Percentiles rank a stretch among this genome's conserved stretches.
Evolutionary conservation across 257 asterid species (phyloP).

Genomic region (Forsythia viridissima): DNA sequence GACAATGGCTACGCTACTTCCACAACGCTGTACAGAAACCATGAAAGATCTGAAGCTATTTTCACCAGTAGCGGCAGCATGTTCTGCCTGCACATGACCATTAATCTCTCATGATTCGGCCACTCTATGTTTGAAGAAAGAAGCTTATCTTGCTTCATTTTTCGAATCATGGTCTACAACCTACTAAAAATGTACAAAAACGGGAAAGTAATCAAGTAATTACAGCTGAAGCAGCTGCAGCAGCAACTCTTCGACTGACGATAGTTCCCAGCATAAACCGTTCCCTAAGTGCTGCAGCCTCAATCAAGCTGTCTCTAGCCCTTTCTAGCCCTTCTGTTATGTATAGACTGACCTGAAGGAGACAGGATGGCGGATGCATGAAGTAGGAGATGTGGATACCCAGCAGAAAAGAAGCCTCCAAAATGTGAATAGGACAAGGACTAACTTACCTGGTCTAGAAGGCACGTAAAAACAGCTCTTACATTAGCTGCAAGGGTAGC

Average conservation of each 20-base stretch:
- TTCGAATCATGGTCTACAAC: background rate
- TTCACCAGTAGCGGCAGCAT: slow-evolving; percentile 68
- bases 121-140: slow-evolving; percentile 5
- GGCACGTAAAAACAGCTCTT: slow-evolving; percentile 89
- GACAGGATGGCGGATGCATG: slow-evolving; percentile 12
- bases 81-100: slow-evolving; percentile 46
- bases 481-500: slow-evolving; percentile 82
- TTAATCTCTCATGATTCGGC: background rate
- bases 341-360: slow-evolving; percentile 75
- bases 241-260: slow-evolving; percentile 94
- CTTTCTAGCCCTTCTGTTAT: slow-evolving; percentile 97
- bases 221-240: slow-evolving; percentile 99
- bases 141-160: background rate
- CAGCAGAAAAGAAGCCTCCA: slow-evolving; percentile 25
- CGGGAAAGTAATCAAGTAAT: slow-evolving; percentile 30
- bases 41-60: slow-evolving; percentile 61
- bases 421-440: slow-evolving; percentile 21
- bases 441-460: slow-evolving; percentile 78
- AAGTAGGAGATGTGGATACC: slow-evolving; percentile 10
- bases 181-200: slow-evolving; percentile 11
- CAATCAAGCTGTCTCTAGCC: slow-evolving; percentile 90
- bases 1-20: slow-evolving; percentile 98
- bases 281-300: slow-evolving; percentile 97
- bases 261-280: slow-evolving; percentile 86
- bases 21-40: slow-evolving; percentile 69